Evolutionary conservation across 2,329 filamentous ascomycete genomes (phyloP).

Genomic region (Ophiostoma montium): DNA sequence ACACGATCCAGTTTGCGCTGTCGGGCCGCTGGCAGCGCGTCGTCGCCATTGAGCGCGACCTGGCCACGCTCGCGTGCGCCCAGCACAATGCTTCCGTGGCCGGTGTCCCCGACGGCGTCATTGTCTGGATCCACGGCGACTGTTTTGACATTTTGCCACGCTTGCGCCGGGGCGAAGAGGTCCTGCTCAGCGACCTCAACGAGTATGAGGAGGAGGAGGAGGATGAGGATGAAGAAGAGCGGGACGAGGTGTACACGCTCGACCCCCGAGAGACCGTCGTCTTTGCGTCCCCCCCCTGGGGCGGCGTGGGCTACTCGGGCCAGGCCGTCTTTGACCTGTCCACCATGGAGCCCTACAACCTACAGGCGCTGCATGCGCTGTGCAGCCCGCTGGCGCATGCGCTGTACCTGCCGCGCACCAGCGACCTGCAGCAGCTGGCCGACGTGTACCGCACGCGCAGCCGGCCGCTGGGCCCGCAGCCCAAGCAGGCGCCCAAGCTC

Average conservation of each 20-base stretch:
- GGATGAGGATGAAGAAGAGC: background rate
- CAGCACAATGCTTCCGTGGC: slow-evolving; percentile 85
- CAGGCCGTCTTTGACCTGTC: slow-evolving; percentile 67
- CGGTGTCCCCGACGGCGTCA: slow-evolving; percentile 53
- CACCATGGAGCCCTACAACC: slow-evolving; percentile 77
- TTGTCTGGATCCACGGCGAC: slow-evolving; percentile 79
- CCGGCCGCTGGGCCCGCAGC: background rate
- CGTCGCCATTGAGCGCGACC: slow-evolving; percentile 78
- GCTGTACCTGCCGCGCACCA: slow-evolving; percentile 75
- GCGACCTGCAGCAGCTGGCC: slow-evolving; percentile 67
- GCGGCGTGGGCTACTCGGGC: slow-evolving; percentile 39
- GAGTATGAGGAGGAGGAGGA: background rate
- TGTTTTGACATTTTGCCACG: slow-evolving; percentile 57
- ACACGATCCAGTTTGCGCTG: slow-evolving; percentile 84
- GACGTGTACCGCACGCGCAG: slow-evolving; percentile 21
- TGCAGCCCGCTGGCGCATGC: slow-evolving; percentile 49
- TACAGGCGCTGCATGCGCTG: slow-evolving; percentile 46
- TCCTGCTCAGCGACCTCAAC: slow-evolving; percentile 11
- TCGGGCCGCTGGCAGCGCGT: slow-evolving; percentile 67
- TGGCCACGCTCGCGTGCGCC: slow-evolving; percentile 69
- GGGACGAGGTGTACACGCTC: slow-evolving; percentile 19
- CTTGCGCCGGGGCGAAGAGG: background rate
- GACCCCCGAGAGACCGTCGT: slow-evolving; percentile 29
- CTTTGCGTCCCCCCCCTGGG: slow-evolving; percentile 48
- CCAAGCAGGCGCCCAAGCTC: slow-evolving; percentile 36